Conservation (phyloP, 2,329 filamentous ascomycete genomes). For the Davidsoniella virescens region DNA sequence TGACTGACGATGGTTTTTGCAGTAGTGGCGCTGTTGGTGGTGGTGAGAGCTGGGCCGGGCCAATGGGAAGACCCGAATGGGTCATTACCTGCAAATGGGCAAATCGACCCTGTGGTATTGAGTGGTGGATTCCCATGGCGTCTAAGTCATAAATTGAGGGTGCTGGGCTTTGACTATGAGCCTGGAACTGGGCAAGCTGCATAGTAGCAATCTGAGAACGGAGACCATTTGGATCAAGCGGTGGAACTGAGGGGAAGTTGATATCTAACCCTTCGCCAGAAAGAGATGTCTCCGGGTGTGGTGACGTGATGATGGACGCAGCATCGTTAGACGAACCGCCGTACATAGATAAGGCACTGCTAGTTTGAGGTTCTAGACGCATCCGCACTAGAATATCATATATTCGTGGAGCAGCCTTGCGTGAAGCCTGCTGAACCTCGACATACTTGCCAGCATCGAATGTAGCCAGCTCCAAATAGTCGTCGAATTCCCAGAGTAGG, state of each 20-base stretch:
- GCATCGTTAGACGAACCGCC: conserved; percentile 4
- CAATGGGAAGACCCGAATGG: neutral
- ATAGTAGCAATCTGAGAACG: neutral
- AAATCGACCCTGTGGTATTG: neutral
- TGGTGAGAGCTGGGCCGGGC: neutral
- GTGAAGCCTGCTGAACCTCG: conserved; percentile 31
- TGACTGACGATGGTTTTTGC: conserved; percentile 23
- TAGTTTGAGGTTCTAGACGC: conserved; percentile 23
- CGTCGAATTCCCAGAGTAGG: conserved; percentile 41
- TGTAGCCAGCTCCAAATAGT: conserved; percentile 31
- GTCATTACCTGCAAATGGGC: neutral
- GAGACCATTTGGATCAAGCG: neutral
- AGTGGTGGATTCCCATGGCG: conserved; percentile 1
- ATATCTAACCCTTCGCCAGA: neutral
- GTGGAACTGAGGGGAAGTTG: neutral
- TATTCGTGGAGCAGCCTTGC: conserved; percentile 32
- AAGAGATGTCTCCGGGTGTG: neutral
- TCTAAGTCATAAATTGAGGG: neutral
- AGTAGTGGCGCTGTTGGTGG: conserved; percentile 9
- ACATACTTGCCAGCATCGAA: conserved; percentile 35
- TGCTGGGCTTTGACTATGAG: neutral
- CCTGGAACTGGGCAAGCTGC: neutral
- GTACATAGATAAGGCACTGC: conserved; percentile 1
- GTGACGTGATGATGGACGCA: neutral
- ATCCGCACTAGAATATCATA: conserved; percentile 36